Evolutionary conservation across 2,329 filamentous ascomycete genomes (phyloP), one percentile per base, ranked within the genome.

Genomic region (Trichocomaceae sp.): DNA sequence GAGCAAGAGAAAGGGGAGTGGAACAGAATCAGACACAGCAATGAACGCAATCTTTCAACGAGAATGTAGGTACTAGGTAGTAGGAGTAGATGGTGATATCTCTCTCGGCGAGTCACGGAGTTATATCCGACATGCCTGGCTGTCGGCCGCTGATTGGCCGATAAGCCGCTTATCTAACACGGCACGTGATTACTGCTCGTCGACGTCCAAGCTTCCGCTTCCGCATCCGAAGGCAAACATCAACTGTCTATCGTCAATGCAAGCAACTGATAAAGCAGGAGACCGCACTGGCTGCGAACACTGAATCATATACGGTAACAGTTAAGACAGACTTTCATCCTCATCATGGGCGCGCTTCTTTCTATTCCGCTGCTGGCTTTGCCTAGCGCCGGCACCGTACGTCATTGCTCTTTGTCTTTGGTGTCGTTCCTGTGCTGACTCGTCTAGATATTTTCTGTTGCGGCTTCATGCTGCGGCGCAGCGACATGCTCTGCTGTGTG

Each of bases 401-500:
- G 87, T 80, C 58, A 41, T 55, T 22, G 22, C 23, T 41, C 31
- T 19, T 48, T 26, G 4, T 2, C 42, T 44, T 46, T 41, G 52
- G 3, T 35, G 17, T 41, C 48, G 44, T 13, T 31, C 52, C 50
- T 50, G 49, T 35, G 52, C 46, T 53, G 47, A 56, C 58, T 57
- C 62, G 47, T 58, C 63, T 66, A 91, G 88, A 65, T 95, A 60
- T 69, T 89, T 62, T 90, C 87, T 44, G 85, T 90, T 63, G 87
- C 79, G 59, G 90, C 87, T 60, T 96, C 90, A 66, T 99, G 93
- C 76, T 99, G 93, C 71, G 93, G 93, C 68, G 93, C 93, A 26
- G 91, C 93, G 46, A 96, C 93, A 51, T 97, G 92, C 75, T 95
- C 90, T 63, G 92, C 93, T 70, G 86, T 97, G 48, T 97, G 91